A percentile compares a stretch with the other conserved stretches of the same genome.
Evolutionary conservation across 1,284 basidiomycete species (phyloP).

Genomic region (Tylopilus microsporus): DNA sequence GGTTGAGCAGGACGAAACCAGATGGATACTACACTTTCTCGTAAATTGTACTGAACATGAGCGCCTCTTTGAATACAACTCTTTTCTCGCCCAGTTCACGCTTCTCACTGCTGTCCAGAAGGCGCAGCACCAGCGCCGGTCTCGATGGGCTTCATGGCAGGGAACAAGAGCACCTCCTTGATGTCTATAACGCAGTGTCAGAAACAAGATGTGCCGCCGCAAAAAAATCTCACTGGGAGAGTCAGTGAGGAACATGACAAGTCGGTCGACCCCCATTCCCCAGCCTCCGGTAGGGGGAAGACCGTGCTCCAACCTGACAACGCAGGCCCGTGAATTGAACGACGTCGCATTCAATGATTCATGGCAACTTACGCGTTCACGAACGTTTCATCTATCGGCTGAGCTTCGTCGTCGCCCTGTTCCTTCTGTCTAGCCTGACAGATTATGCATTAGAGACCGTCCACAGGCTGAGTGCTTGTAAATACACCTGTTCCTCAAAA

Average conservation of each 20-base stretch:
- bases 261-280: conserved; percentile 90
- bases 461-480: not conserved
- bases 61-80: not conserved
- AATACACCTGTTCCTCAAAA: conserved; percentile 85
- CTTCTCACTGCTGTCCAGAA: conserved; percentile 17
- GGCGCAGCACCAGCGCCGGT: conserved; percentile 27
- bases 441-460: not conserved
- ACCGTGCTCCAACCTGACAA: conserved; percentile 84
- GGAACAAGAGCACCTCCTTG: conserved; percentile 88
- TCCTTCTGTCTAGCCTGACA: conserved; percentile 83
- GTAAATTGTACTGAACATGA: not conserved
- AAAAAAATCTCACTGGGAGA: conserved; percentile 66
- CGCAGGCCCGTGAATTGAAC: conserved; percentile 3
- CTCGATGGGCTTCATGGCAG: conserved; percentile 82
- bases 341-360: not conserved
- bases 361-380: conserved; percentile 74
- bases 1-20: not conserved
- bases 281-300: conserved; percentile 96
- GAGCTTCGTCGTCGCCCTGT: conserved; percentile 95
- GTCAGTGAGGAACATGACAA: conserved; percentile 96
- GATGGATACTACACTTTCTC: not conserved
- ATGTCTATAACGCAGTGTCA: conserved; percentile 54
- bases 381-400: conserved; percentile 93
- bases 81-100: not conserved
- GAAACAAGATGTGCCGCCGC: conserved; percentile 10